Base-by-base conservation (phyloP, 768 basidiomycete genomes). In the Leccinum obscurum region DNA sequence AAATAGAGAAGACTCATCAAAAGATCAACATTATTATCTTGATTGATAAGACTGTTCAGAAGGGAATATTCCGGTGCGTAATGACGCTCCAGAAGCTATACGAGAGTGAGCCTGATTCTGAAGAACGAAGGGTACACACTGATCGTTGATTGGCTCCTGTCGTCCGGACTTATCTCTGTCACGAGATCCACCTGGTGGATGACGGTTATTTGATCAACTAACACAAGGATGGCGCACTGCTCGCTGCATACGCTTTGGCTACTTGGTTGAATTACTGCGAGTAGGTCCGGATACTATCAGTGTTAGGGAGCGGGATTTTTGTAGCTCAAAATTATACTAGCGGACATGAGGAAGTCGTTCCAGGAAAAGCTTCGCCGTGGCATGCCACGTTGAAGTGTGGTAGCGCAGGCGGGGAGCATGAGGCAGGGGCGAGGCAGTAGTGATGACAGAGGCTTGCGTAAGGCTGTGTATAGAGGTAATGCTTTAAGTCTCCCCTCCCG, bases 51-150 rank as follows among this genome's bases (percentile, higher is more conserved):
- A 10, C 10, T 34, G 32, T 34, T 34, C 32, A 34, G 11, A 13
- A 34, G 4, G 32, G 32, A 34, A 34, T 34, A 11, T 13, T 35
- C 5, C 34, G 13, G 34, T 62, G 22, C 69, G 70, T 14, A 67
- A 49, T 69, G 54, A 69, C 70, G 0, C n/a, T 70, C 34, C 5
- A 67, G 35, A 66, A 63, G 20, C 56, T 70, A n/a, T 63, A 61
- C 53, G 62, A 69, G 26, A 64, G 69, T 72, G 14, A 30, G 63
- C 37, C 3, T 32, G 11, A 4, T 22, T 32, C 37, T 5, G 6
- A 51, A 7, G 5, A 13, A 10, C 14, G 26, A 46, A 20, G 4
- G 37, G 46, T 11, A 22, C 13, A 9, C 17, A 11, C 44, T 44
- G 15, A 44, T 44, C 44, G 17, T 46, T 46, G 4, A 48, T 48